Base-by-base conservation (phyloP, 2,329 filamentous ascomycete genomes). In the Alternaria brassicae region DNA sequence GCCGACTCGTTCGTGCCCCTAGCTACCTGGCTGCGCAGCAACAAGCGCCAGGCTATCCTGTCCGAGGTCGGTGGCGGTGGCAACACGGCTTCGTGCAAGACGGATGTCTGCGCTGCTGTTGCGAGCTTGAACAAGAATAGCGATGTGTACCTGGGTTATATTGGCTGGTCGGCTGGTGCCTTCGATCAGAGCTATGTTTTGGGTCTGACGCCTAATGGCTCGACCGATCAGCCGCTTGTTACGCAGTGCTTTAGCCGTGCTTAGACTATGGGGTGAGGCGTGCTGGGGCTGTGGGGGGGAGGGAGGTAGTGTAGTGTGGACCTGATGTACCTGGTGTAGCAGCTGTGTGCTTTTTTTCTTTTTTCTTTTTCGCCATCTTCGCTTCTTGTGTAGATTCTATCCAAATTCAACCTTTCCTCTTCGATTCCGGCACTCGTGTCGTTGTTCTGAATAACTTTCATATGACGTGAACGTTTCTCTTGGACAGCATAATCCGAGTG, bases 1-100 rank as follows among this genome's bases (percentile, higher is more conserved):
- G 63, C 71, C 30, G 72, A 67, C 19, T 69, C 74, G 0, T 80
- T 79, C 68, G 61, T 63, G 21, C 72, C 72, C 1, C 69, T 79
- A 3, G 77, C 75, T 6, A 62, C 68, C n/a, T 80, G 74, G 72
- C 65, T 80, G 36, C 62, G 75, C 13, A 63, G 62, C 23, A 78
- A 80, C 62, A 70, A 71, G 25, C 67, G 79, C 13, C 69, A 75
- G 56, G 79, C 78, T 1, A 75, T 81, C 23, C 60, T 80, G 21
- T 76, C 78, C 6, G 79, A 81, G 69, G 77, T 76, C n/a, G 79
- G 79, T 44, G 78, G 78, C 42, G 78, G 78, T 36, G 79, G 79
- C 1, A 76, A 72, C 62, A 77, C 76, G 13, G 53, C 60, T 25
- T 70, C 69, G 27, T 80, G 77, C 53, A 55, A 78, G 56, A 62